Evolutionary conservation across 2,329 filamentous ascomycete species (phyloP).

Genomic region (Aspergillus sp.): DNA sequence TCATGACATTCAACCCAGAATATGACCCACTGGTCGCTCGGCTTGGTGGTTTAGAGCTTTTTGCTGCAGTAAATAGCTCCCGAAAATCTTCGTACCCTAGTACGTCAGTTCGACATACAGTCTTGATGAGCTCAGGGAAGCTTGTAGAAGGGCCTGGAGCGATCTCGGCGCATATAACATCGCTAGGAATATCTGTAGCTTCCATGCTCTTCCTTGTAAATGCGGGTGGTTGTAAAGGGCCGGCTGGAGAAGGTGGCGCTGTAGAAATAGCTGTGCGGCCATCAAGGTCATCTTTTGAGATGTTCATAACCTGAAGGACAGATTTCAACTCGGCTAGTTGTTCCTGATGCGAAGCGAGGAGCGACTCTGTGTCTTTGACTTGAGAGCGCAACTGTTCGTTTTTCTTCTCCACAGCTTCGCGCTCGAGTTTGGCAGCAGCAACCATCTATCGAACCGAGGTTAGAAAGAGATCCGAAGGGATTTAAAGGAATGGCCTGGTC

Average conservation of each 20-base stretch:
- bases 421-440: slow-evolving; percentile 79
- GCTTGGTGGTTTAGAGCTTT: slow-evolving; percentile 60
- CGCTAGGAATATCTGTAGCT: slow-evolving; percentile 53
- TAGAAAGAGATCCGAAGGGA: neutral
- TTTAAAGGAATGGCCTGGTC: neutral
- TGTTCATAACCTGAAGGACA: slow-evolving; percentile 85
- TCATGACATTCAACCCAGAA: slow-evolving; percentile 61
- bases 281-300: slow-evolving; percentile 67
- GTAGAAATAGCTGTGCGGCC: slow-evolving; percentile 65
- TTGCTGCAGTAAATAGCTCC: slow-evolving; percentile 69
- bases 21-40: slow-evolving; percentile 73
- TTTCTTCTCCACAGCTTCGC: slow-evolving; percentile 75
- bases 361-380: slow-evolving; percentile 78
- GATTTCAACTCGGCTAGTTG: slow-evolving; percentile 87
- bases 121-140: slow-evolving; percentile 79
- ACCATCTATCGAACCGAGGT: slow-evolving; percentile 66
- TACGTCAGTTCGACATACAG: slow-evolving; percentile 79
- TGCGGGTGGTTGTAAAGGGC: slow-evolving; percentile 56
- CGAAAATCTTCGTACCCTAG: slow-evolving; percentile 82
- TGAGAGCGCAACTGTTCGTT: slow-evolving; percentile 86
- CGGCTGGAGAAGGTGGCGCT: slow-evolving; percentile 77
- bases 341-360: slow-evolving; percentile 88
- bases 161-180: slow-evolving; percentile 52
- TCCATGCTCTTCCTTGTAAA: slow-evolving; percentile 61
- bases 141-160: slow-evolving; percentile 65